A percentile compares a stretch with the other conserved stretches of the same genome.
Evolutionary conservation across 176 grass and related monocot genomes (phyloP).

Genomic region (Eleusine coracana): DNA sequence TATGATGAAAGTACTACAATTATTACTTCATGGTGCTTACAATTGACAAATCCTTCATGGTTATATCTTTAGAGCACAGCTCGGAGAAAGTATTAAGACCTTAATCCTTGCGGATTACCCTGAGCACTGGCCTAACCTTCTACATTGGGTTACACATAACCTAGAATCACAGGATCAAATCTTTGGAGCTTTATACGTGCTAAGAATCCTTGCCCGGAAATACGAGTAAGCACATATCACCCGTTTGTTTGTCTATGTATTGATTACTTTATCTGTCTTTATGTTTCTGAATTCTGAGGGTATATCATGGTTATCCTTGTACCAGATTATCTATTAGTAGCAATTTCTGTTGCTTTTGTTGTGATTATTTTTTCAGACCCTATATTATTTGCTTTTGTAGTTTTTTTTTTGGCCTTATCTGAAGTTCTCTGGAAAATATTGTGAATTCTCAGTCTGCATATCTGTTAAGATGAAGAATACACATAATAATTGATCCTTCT

Average conservation of each 20-base stretch:
- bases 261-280: neutral
- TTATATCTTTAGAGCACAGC: constrained; percentile 64
- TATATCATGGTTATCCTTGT: neutral
- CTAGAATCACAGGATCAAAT: constrained; percentile 79
- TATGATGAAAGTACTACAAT: constrained; percentile 8
- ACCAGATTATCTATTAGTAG: neutral
- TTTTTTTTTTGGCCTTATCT: neutral
- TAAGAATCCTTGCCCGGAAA: constrained; percentile 89
- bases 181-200: constrained; percentile 82
- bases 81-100: constrained; percentile 95
- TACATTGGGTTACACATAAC: constrained; percentile 82
- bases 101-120: constrained; percentile 86
- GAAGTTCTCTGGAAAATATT: constrained; percentile 9
- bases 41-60: constrained; percentile 33
- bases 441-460: neutral
- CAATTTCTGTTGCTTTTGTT: neutral
- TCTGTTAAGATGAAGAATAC: constrained; percentile 1
- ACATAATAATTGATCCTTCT: neutral
- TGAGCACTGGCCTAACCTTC: constrained; percentile 88
- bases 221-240: constrained; percentile 72
- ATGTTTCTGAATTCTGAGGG: neutral
- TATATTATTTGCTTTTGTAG: neutral
- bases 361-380: neutral
- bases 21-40: constrained; percentile 17
- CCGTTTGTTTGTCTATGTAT: constrained; percentile 17